These are phyloP conservation scores for Plasmodium adleri DNA, from an alignment of 169 alveolate species.

Conservation along the genomic window DNA sequence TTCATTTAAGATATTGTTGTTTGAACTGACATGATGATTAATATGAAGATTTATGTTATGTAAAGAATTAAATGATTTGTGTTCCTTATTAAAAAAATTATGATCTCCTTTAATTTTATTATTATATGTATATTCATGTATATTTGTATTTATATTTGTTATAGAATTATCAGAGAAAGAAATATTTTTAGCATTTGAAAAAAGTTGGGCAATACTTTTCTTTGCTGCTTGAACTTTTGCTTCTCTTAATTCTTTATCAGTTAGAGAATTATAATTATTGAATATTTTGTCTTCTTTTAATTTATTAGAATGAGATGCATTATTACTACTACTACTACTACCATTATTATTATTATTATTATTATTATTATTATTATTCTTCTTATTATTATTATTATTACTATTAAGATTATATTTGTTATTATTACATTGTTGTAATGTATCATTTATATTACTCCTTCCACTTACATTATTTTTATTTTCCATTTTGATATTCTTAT, in stretches of 20 bases:
- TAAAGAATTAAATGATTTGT: too few species aligned
- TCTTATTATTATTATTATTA: background rate
- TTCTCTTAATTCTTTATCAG: slow-evolving; percentile 74
- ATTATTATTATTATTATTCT: background rate
- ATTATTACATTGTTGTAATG: background rate
- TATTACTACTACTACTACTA: background rate
- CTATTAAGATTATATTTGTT: background rate
- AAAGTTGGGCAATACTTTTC: slow-evolving; percentile 82
- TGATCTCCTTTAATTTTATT: background rate
- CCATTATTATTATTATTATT: background rate
- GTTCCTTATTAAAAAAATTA: background rate
- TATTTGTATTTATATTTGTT: slow-evolving; percentile 20
- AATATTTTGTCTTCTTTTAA: slow-evolving; percentile 22
- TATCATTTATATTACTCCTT: slow-evolving; percentile 1
- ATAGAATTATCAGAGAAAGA: slow-evolving; percentile 29
- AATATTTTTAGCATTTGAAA: slow-evolving; percentile 81
- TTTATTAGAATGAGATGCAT: slow-evolving; percentile 4
- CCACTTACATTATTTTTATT: background rate
- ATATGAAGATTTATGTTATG: too few species aligned
- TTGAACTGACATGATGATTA: too few species aligned
- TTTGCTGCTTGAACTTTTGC: slow-evolving; percentile 87
- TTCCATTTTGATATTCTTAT: background rate
- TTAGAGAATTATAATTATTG: slow-evolving; percentile 10
- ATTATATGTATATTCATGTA: background rate
- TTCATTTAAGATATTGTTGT: too few species aligned